Evolutionary conservation across 108 stramenopile species (phyloP).

Genomic region (Bacterosira constricta): DNA sequence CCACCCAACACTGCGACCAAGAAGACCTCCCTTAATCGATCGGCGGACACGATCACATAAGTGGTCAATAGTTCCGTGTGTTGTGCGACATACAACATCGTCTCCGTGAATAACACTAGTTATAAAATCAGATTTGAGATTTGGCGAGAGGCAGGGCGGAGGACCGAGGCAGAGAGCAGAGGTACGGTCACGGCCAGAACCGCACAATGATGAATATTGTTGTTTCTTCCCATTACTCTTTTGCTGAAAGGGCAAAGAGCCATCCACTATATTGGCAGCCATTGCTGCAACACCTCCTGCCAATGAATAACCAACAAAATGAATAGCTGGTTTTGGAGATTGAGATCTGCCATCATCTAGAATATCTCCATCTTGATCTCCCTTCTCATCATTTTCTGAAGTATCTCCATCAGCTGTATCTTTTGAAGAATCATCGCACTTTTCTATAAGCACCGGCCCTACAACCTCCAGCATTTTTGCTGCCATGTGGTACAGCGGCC

Average conservation of each 20-base stretch:
- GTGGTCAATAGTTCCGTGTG: slow-evolving; percentile 54
- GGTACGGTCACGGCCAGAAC: slow-evolving; percentile 58
- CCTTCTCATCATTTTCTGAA: not conserved
- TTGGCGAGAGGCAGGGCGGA: slow-evolving; percentile 78
- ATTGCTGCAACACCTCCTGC: slow-evolving; percentile 76
- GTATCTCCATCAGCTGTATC: not conserved
- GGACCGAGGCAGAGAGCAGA: slow-evolving; percentile 76
- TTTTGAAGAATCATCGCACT: not conserved
- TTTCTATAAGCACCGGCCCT: slow-evolving; percentile 11
- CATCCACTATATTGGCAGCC: slow-evolving; percentile 76
- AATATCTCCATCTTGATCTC: not conserved
- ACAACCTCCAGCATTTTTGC: slow-evolving; percentile 48
- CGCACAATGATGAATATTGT: slow-evolving; percentile 23
- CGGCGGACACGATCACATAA: slow-evolving; percentile 58
- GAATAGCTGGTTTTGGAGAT: slow-evolving; percentile 55
- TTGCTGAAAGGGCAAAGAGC: slow-evolving; percentile 59
- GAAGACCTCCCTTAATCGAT: slow-evolving; percentile 48
- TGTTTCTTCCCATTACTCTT: slow-evolving; percentile 9
- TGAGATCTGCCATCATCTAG: not conserved
- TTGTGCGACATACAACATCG: slow-evolving; percentile 75
- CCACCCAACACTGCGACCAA: slow-evolving; percentile 63
- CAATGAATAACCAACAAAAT: slow-evolving; percentile 83
- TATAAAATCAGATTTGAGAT: slow-evolving; percentile 69
- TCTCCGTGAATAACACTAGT: slow-evolving; percentile 82
- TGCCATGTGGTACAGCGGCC: slow-evolving; percentile 61